phyloP scores from a whole-genome alignment of 2,329 filamentous ascomycete genomes.

The Chaetomium strumarium region DNA sequence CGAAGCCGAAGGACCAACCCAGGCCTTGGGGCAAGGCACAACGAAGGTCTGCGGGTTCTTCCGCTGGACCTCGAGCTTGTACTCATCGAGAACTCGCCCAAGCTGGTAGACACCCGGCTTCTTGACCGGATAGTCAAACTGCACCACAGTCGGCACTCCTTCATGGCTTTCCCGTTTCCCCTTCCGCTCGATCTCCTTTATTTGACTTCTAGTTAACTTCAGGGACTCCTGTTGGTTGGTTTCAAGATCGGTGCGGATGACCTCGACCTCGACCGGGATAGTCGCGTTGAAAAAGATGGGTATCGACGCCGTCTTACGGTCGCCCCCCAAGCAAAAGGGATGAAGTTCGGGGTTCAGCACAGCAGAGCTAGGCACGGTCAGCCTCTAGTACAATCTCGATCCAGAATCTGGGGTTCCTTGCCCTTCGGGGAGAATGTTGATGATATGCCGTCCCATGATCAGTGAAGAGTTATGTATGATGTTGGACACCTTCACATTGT shows the following conservation, averaged over 20 bases:
- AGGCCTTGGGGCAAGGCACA: conserved; percentile 76
- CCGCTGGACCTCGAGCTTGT: conserved; percentile 85
- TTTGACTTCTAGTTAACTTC: conserved; percentile 64
- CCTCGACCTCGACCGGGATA: conserved; percentile 77
- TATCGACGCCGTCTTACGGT: conserved; percentile 56
- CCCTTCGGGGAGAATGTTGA: conserved; percentile 95
- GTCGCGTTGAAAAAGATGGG: conserved; percentile 95
- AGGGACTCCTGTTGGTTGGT: conserved; percentile 76
- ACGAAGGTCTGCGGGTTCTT: conserved; percentile 72
- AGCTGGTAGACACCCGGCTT: conserved; percentile 85
- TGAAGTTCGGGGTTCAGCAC: conserved; percentile 74
- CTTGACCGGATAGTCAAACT: conserved; percentile 69
- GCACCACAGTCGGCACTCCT: conserved; percentile 52
- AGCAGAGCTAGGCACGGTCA: conserved; percentile 57
- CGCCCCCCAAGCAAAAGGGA: conserved; percentile 73
- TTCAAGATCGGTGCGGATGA: conserved; percentile 81
- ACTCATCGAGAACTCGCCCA: conserved; percentile 81
- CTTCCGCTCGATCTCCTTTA: conserved; percentile 67
- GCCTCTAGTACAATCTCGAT: conserved; percentile 4
- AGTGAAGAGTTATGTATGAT: conserved; percentile 89
- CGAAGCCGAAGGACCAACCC: conserved; percentile 57
- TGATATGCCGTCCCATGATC: conserved; percentile 93
- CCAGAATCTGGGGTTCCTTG: conserved; percentile 32
- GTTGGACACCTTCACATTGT: conserved; percentile 78
- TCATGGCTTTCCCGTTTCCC: conserved; percentile 61